Evolutionary conservation across 2,329 filamentous ascomycete genomes (phyloP).

Genomic region (Penicillium sp.): DNA sequence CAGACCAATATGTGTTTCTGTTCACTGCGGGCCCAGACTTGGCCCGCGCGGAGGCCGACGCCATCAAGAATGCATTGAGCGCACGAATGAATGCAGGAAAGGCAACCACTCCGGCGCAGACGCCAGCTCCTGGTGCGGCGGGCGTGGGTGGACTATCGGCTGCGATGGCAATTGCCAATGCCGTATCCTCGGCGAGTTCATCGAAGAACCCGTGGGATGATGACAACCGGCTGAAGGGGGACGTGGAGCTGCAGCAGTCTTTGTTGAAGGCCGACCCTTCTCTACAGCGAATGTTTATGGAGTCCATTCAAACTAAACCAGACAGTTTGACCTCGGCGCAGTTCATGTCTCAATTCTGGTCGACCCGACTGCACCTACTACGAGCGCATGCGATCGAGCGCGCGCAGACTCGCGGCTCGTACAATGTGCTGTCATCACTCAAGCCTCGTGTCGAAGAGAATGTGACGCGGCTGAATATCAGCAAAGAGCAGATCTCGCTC

Average conservation of each 20-base stretch:
- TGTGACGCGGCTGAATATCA: conserved; percentile 73
- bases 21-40: conserved; percentile 75
- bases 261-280: conserved; percentile 73
- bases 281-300: conserved; percentile 78
- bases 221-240: conserved; percentile 67
- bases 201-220: conserved; percentile 66
- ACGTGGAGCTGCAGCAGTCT: conserved; percentile 80
- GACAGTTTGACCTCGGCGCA: conserved; percentile 72
- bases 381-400: conserved; percentile 86
- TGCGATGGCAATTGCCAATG: conserved; percentile 71
- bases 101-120: conserved; percentile 36
- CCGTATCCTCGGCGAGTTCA: conserved; percentile 48
- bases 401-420: conserved; percentile 77
- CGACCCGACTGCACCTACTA: conserved; percentile 74
- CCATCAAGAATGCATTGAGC: conserved; percentile 75
- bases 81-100: conserved; percentile 68
- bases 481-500: conserved; percentile 83
- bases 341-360: conserved; percentile 94
- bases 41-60: conserved; percentile 76
- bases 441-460: conserved; percentile 73
- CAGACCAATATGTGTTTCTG: conserved; percentile 74
- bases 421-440: conserved; percentile 87
- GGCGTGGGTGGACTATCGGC: conserved; percentile 50
- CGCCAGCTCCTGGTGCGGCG: conserved; percentile 29
- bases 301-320: conserved; percentile 75